These are phyloP conservation scores for Floccularia luteovirens DNA, from an alignment of 768 basidiomycete genomes.

Conservation along the genomic window DNA sequence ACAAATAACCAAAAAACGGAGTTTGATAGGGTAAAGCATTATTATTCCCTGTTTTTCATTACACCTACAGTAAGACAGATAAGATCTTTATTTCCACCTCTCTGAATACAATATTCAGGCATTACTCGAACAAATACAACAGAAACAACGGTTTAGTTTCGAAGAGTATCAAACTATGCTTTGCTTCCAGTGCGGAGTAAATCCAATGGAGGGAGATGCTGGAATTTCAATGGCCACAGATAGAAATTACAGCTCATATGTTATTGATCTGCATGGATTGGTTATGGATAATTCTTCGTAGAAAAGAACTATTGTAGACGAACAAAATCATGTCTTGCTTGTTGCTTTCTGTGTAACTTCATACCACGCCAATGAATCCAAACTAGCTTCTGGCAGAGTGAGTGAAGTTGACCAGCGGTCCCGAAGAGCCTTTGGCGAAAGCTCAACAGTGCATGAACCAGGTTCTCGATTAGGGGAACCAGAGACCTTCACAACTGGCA, in stretches of 20 bases:
- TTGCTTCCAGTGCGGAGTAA: slow-evolving; percentile 81
- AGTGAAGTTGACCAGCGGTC: background rate
- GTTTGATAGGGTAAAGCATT: slow-evolving; percentile 70
- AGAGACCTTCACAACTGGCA: slow-evolving; percentile 39
- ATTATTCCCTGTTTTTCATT: slow-evolving; percentile 72
- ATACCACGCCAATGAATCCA: slow-evolving; percentile 25
- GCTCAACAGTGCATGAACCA: slow-evolving; percentile 19
- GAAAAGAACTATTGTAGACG: slow-evolving; percentile 1
- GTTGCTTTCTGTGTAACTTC: slow-evolving; percentile 7
- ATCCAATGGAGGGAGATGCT: slow-evolving; percentile 46
- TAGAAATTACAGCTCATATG: slow-evolving; percentile 77
- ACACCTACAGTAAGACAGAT: slow-evolving; percentile 58
- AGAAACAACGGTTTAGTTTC: slow-evolving; percentile 64
- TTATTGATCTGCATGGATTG: slow-evolving; percentile 84
- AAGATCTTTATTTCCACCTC: background rate
- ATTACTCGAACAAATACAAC: slow-evolving; percentile 67
- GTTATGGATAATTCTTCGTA: slow-evolving; percentile 44
- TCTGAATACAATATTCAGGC: slow-evolving; percentile 33
- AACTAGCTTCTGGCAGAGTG: background rate
- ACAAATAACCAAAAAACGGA: slow-evolving; percentile 56
- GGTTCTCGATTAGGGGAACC: slow-evolving; percentile 3
- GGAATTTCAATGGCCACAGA: slow-evolving; percentile 47
- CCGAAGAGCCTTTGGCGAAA: slow-evolving; percentile 12
- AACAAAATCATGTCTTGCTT: slow-evolving; percentile 2
- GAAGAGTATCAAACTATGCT: slow-evolving; percentile 93